These are phyloP conservation scores for Yamadazyma sp. DNA, from an alignment of 1,139 yeast species.

Conservation along the genomic window DNA sequence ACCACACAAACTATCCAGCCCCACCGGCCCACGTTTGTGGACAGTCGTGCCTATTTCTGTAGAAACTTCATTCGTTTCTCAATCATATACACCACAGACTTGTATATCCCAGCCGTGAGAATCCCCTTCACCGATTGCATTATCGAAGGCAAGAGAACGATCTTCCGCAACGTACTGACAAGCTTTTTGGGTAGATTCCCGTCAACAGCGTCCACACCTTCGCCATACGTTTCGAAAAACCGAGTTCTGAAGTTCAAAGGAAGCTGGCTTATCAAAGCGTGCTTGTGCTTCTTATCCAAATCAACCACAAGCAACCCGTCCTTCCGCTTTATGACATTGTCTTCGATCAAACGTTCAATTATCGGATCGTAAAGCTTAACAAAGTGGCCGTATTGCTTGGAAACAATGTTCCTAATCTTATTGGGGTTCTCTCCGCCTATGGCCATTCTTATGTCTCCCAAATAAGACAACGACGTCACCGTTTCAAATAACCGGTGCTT, in stretches of 20 bases:
- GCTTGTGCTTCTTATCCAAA: conserved; percentile 5
- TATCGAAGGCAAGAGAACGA: conserved; percentile 69
- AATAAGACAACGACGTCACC: conserved; percentile 78
- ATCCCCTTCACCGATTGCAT: conserved; percentile 82
- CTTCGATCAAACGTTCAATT: conserved; percentile 21
- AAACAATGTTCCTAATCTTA: conserved; percentile 82
- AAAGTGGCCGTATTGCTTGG: conserved; percentile 70
- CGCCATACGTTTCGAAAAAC: conserved; percentile 1
- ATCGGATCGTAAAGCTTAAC: conserved; percentile 67
- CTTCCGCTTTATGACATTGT: conserved; percentile 24
- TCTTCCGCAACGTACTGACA: conserved; percentile 48
- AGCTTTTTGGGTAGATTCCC: conserved; percentile 22
- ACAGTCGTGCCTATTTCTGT: conserved; percentile 1
- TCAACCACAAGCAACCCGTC: conserved; percentile 14
- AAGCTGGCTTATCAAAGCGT: conserved; percentile 35
- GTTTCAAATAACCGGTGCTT: conserved; percentile 71
- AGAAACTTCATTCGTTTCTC: conserved; percentile 55
- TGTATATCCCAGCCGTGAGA: conserved; percentile 78
- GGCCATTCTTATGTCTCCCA: conserved; percentile 87
- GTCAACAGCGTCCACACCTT: neutral
- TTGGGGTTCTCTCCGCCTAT: conserved; percentile 92
- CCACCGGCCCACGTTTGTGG: no score
- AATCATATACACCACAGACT: conserved; percentile 72
- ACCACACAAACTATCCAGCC: no score
- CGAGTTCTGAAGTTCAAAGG: conserved; percentile 50